Evolutionary conservation across 1,139 yeast species (phyloP).

Genomic region (Yueomyces sp.): DNA sequence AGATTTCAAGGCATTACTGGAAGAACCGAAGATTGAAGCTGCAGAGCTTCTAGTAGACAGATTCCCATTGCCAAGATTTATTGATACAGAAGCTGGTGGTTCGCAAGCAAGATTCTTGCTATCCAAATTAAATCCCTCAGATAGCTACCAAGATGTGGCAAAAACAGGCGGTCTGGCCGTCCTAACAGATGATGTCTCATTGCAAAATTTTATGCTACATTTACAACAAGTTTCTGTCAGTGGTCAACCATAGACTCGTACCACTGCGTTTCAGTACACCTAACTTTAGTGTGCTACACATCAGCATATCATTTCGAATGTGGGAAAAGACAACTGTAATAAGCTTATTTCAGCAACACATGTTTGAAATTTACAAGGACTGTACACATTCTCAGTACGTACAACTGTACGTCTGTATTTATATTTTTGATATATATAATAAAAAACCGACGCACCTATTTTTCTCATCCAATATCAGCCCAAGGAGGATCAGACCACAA

Average conservation of each 20-base stretch:
- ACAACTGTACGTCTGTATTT: too few relatives aligned
- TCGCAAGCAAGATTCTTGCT: conserved; percentile 95
- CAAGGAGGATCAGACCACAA: too few relatives aligned
- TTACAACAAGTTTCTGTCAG: conserved; percentile 70
- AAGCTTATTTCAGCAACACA: too few relatives aligned
- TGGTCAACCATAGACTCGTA: conserved; percentile 22
- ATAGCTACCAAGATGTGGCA: conserved; percentile 58
- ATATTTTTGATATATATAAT: too few relatives aligned
- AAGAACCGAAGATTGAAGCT: conserved; percentile 86
- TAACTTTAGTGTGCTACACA: too few relatives aligned
- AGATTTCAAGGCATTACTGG: conserved; percentile 74
- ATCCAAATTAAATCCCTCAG: conserved; percentile 88
- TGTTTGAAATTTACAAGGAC: too few relatives aligned
- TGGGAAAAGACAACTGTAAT: too few relatives aligned
- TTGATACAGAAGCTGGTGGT: conserved; percentile 95
- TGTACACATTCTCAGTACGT: too few relatives aligned
- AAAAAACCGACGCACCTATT: too few relatives aligned
- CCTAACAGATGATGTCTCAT: conserved; percentile 86
- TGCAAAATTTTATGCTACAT: conserved; percentile 86
- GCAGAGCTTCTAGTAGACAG: conserved; percentile 83
- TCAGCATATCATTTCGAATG: too few relatives aligned
- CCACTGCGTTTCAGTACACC: too few relatives aligned
- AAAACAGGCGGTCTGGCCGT: conserved; percentile 61
- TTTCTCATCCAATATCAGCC: too few relatives aligned
- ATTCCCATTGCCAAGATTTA: conserved; percentile 93